phyloP scores from a whole-genome alignment of 2,329 filamentous ascomycete genomes.

The Leptographium wingfieldii region DNA sequence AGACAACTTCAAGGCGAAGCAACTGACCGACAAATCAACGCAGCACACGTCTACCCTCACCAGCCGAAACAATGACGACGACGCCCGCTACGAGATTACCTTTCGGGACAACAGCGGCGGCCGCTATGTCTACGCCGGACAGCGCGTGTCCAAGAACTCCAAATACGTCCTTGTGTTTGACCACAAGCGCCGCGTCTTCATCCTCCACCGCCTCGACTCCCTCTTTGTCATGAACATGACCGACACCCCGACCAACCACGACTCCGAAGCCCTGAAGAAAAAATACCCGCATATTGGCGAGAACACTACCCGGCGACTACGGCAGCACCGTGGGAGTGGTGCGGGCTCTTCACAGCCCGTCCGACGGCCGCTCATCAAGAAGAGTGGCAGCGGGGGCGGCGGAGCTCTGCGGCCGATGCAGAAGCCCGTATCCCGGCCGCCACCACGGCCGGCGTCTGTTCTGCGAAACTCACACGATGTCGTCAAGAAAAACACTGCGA shows the following conservation, averaged over 20 bases:
- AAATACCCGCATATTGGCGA: conserved; percentile 53
- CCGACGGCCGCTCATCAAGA: conserved; percentile 7
- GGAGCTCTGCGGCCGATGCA: conserved; percentile 10
- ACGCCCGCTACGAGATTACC: conserved; percentile 41
- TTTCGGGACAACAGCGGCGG: conserved; percentile 38
- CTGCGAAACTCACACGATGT: conserved; percentile 10
- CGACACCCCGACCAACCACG: conserved; percentile 51
- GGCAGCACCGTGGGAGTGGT: conserved; percentile 1
- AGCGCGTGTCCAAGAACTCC: conserved; percentile 39
- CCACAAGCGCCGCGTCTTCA: conserved; percentile 57
- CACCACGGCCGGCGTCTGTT: conserved; percentile 4
- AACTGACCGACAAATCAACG: conserved; percentile 35
- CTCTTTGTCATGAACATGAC: conserved; percentile 79
- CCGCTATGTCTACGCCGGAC: conserved; percentile 49
- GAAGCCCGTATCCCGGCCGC: conserved; percentile 7
- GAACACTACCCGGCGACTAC: conserved; percentile 10
- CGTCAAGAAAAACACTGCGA: conserved; percentile 2
- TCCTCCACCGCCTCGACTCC: conserved; percentile 71
- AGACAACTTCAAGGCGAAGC: conserved; percentile 52
- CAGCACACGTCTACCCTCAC: conserved; percentile 17
- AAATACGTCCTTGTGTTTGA: conserved; percentile 67
- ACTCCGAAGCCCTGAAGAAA: conserved; percentile 49
- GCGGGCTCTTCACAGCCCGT: neutral
- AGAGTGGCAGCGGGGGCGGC: conserved; percentile 3
- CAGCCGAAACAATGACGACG: conserved; percentile 25